Percentiles rank a stretch among this genome's conserved stretches.
Conservation (phyloP, 73 alveolate genomes). For the Effrenium voratum region DNA sequence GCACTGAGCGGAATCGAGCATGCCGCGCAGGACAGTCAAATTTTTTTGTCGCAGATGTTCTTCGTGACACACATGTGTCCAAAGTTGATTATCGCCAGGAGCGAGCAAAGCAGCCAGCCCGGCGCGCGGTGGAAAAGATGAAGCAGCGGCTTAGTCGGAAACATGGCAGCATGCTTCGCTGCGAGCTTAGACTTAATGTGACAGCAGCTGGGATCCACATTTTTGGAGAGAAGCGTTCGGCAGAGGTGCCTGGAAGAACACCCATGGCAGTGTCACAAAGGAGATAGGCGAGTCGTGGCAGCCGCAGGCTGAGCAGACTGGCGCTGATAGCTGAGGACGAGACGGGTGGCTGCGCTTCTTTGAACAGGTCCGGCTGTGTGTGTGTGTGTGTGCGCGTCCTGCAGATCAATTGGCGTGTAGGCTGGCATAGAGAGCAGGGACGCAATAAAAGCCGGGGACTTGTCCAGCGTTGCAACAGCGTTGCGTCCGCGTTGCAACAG, state of each 20-base stretch:
- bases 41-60: neutral
- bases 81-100: neutral
- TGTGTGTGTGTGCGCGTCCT: neutral
- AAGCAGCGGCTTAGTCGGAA: conserved; percentile 12
- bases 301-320: neutral
- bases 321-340: conserved; percentile 12
- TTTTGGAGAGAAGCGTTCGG: neutral
- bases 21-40: conserved; percentile 7
- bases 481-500: too few species aligned
- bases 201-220: neutral
- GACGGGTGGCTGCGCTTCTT: conserved; percentile 91
- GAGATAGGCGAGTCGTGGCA: conserved; percentile 41
- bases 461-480: too few species aligned
- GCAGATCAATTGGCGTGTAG: neutral
- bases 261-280: conserved; percentile 34
- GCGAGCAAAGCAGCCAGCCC: conserved; percentile 53
- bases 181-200: neutral
- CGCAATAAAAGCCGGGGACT: too few species aligned
- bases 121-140: conserved; percentile 39
- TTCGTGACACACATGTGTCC: neutral
- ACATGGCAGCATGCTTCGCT: conserved; percentile 33
- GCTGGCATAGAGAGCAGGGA: conserved; percentile 53
- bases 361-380: conserved; percentile 31
- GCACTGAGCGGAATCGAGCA: neutral
- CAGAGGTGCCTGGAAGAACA: conserved; percentile 79